Conservation (phyloP, 2,329 filamentous ascomycete genomes). For the Neocatenulostroma microsporum region DNA sequence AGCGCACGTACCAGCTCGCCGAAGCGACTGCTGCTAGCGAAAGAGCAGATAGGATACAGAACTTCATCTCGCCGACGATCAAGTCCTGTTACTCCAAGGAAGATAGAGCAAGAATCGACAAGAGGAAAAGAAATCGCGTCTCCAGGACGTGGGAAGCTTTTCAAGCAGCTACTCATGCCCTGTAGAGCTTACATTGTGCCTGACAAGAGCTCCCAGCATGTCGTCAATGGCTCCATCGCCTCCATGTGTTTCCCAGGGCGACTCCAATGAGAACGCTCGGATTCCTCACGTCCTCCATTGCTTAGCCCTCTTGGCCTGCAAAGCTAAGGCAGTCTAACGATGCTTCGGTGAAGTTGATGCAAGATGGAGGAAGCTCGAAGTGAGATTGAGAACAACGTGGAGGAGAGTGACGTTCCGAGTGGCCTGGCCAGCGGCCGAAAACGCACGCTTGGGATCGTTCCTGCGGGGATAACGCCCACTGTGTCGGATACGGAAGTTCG, state of each 20-base stretch:
- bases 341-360: no score
- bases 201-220: constrained; percentile 1
- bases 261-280: constrained; percentile 8
- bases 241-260: constrained; percentile 11
- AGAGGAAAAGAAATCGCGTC: neutral
- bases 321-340: no score
- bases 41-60: constrained; percentile 11
- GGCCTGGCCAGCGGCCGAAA: no score
- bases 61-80: constrained; percentile 13
- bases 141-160: constrained; percentile 4
- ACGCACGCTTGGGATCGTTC: no score
- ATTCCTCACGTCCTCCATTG: constrained; percentile 2
- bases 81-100: neutral
- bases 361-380: no score
- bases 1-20: constrained; percentile 20
- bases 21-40: constrained; percentile 17
- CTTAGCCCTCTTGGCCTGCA: constrained; percentile 3
- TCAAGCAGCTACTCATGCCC: neutral
- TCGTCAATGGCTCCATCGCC: constrained; percentile 3
- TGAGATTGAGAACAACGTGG: no score
- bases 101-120: neutral
- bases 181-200: neutral
- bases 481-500: no score
- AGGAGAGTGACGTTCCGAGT: no score
- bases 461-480: no score